phyloP scores from a whole-genome alignment of 1,284 basidiomycete genomes.

The Stygiomarasmius scandens region DNA sequence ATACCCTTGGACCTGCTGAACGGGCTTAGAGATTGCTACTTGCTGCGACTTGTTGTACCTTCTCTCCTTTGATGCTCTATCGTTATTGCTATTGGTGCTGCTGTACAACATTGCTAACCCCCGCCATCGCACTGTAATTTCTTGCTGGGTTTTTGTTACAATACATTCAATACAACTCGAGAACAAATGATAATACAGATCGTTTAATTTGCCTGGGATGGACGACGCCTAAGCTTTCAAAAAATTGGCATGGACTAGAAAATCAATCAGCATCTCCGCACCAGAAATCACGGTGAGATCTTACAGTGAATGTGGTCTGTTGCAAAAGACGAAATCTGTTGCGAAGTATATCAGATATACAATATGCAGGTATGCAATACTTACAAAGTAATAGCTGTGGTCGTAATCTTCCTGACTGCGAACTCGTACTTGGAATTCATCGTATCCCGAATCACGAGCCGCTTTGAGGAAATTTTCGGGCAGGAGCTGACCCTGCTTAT shows the following conservation, averaged over 20 bases:
- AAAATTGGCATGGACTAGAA: constrained; percentile 75
- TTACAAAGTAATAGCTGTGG: constrained; percentile 90
- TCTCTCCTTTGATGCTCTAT: no score
- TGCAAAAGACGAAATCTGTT: constrained; percentile 75
- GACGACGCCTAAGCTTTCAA: constrained; percentile 56
- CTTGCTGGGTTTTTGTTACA: not conserved
- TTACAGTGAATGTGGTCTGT: constrained; percentile 67
- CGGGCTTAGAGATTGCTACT: constrained; percentile 2
- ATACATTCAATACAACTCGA: not conserved
- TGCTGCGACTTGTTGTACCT: no score
- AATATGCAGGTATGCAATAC: constrained; percentile 39
- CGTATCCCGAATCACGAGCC: constrained; percentile 72
- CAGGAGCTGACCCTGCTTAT: constrained; percentile 83
- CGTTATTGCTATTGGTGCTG: no score
- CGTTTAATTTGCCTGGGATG: not conserved
- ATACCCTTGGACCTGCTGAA: constrained; percentile 12
- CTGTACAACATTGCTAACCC: no score
- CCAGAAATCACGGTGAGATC: constrained; percentile 25
- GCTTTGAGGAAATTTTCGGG: constrained; percentile 88
- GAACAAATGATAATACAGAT: constrained; percentile 1
- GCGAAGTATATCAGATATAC: constrained; percentile 45
- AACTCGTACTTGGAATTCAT: constrained; percentile 78
- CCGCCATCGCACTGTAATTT: not conserved
- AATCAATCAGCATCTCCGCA: constrained; percentile 8
- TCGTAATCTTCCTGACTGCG: constrained; percentile 90